Evolutionary conservation across 176 grass and related monocot species (phyloP).

Genomic region (Carex parvula): DNA sequence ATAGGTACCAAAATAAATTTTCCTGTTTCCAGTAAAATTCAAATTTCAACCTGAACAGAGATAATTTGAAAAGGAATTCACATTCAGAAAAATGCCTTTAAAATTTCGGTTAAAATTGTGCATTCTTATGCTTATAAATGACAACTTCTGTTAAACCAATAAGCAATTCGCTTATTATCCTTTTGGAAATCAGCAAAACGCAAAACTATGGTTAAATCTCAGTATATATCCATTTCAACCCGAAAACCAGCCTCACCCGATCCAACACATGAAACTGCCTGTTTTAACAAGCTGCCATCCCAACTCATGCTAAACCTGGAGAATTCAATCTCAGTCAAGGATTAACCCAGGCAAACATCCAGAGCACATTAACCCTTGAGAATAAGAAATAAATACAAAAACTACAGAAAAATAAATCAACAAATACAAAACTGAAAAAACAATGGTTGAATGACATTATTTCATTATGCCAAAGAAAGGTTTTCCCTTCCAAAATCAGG

Average conservation of each 20-base stretch:
- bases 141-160: conserved; percentile 7
- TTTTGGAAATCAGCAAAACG: background rate
- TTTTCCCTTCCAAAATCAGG: conserved; percentile 24
- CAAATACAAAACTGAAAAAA: conserved; percentile 8
- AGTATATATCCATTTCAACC: conserved; percentile 14
- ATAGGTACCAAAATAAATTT: background rate
- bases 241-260: background rate
- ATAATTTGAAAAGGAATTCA: background rate
- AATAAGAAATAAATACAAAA: conserved; percentile 22
- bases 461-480: conserved; percentile 11
- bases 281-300: background rate
- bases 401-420: conserved; percentile 26
- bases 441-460: conserved; percentile 14
- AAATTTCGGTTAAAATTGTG: background rate
- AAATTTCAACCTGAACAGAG: background rate
- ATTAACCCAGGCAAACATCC: background rate
- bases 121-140: background rate
- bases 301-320: conserved; percentile 7
- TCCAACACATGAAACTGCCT: conserved; percentile 1
- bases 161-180: conserved; percentile 15
- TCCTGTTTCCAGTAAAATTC: background rate
- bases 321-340: background rate
- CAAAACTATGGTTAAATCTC: conserved; percentile 1
- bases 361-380: conserved; percentile 10
- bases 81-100: background rate